phyloP scores from a whole-genome alignment of 345 rosid species.

The Capsella bursapastoris region DNA sequence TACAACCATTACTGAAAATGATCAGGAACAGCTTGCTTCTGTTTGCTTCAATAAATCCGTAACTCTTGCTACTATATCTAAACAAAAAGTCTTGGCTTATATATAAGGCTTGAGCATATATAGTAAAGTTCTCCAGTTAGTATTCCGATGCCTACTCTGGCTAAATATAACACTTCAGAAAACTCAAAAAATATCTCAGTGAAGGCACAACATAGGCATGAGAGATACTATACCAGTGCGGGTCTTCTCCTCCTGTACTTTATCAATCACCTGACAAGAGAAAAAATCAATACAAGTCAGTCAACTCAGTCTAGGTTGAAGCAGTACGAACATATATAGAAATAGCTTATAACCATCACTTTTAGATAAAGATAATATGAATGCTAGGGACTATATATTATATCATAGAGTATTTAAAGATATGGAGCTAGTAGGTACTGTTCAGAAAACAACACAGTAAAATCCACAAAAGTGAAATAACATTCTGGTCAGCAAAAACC shows the following conservation, averaged over 20 bases:
- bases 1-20: conserved; percentile 6
- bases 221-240: conserved; percentile 41
- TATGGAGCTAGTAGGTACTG: background rate
- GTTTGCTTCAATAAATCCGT: background rate
- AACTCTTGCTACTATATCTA: background rate
- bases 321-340: conserved; percentile 3
- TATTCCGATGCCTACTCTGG: background rate
- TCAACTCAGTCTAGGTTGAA: background rate
- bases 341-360: background rate
- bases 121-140: background rate
- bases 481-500: conserved; percentile 47
- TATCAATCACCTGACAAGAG: conserved; percentile 43
- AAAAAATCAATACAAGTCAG: background rate
- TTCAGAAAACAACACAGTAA: background rate
- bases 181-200: background rate
- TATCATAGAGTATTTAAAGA: background rate
- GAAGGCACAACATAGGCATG: background rate
- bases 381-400: background rate
- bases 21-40: conserved; percentile 1
- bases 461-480: background rate
- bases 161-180: background rate
- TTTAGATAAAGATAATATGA: background rate
- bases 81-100: background rate
- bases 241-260: conserved; percentile 46
- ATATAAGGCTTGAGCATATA: background rate